These are phyloP conservation scores for Rhododendron kiyosumense DNA, from an alignment of 148 eudicot genomes.

Conservation along the genomic window DNA sequence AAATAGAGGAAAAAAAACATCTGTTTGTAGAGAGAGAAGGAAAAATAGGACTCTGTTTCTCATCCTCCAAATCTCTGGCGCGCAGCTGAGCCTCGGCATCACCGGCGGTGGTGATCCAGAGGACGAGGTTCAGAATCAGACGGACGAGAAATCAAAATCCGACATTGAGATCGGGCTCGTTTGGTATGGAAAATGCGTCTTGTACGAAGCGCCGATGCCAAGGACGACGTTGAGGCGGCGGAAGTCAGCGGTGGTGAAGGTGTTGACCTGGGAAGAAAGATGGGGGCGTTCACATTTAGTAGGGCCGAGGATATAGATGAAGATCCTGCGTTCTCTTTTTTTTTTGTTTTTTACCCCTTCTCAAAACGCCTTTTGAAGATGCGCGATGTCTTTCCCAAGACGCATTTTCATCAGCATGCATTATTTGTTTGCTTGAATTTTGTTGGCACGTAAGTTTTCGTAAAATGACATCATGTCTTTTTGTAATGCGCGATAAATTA, in stretches of 20 bases:
- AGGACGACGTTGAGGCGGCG: conserved; percentile 22
- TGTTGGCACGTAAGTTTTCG: too few species aligned
- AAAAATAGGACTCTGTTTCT: conserved; percentile 9
- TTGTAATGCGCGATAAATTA: too few species aligned
- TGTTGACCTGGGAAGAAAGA: too few species aligned
- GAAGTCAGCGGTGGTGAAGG: conserved; percentile 11
- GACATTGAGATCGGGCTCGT: conserved; percentile 69
- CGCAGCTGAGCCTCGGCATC: conserved; percentile 14
- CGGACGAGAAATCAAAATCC: conserved; percentile 56
- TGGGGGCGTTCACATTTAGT: too few species aligned
- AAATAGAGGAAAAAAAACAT: neutral
- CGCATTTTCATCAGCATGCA: too few species aligned
- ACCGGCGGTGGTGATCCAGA: conserved; percentile 8
- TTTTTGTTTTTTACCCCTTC: too few species aligned
- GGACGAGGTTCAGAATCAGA: conserved; percentile 59
- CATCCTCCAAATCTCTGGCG: neutral
- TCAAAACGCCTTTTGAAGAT: too few species aligned
- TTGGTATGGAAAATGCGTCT: conserved; percentile 74
- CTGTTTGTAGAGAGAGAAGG: neutral
- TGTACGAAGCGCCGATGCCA: conserved; percentile 53
- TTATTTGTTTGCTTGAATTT: too few species aligned
- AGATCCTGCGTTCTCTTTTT: too few species aligned
- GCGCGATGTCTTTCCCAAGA: too few species aligned
- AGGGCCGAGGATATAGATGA: too few species aligned
- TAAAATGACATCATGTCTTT: too few species aligned